These are phyloP conservation scores for Coccinonectria pachysandricola DNA, from an alignment of 2,329 filamentous ascomycete genomes.

Conservation along the genomic window DNA sequence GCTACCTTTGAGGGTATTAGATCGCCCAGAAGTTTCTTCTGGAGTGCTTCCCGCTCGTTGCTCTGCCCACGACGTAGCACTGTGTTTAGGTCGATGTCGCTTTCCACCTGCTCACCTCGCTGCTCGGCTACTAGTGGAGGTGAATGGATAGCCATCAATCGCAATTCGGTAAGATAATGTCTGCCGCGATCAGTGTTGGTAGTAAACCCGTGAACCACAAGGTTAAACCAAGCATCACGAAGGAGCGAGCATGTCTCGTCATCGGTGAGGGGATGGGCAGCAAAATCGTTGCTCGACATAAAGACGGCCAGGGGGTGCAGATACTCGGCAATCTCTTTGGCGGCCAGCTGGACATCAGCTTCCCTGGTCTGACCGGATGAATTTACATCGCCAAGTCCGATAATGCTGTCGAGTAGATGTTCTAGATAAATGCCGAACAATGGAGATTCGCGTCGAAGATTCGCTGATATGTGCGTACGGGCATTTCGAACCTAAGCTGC, in stretches of 20 bases:
- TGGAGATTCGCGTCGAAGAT: conserved; percentile 56
- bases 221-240: conserved; percentile 96
- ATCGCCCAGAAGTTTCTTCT: conserved; percentile 67
- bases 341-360: conserved; percentile 70
- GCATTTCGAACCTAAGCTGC: conserved; percentile 62
- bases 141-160: conserved; percentile 77
- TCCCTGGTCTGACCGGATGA: conserved; percentile 64
- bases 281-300: conserved; percentile 56
- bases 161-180: conserved; percentile 65
- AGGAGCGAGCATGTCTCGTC: conserved; percentile 65
- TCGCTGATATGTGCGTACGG: conserved; percentile 65
- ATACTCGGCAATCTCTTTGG: conserved; percentile 78
- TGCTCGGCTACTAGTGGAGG: conserved; percentile 81
- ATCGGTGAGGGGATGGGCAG: conserved; percentile 37
- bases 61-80: conserved; percentile 80
- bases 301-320: conserved; percentile 80
- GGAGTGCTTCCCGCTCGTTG: conserved; percentile 63
- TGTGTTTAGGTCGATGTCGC: conserved; percentile 93
- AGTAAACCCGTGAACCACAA: conserved; percentile 85
- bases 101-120: conserved; percentile 81
- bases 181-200: conserved; percentile 63
- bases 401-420: conserved; percentile 74
- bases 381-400: conserved; percentile 81
- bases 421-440: conserved; percentile 76
- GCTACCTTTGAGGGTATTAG: conserved; percentile 66